Conservation (phyloP, 2,329 filamentous ascomycete genomes). For the Lithohypha guttulata region DNA sequence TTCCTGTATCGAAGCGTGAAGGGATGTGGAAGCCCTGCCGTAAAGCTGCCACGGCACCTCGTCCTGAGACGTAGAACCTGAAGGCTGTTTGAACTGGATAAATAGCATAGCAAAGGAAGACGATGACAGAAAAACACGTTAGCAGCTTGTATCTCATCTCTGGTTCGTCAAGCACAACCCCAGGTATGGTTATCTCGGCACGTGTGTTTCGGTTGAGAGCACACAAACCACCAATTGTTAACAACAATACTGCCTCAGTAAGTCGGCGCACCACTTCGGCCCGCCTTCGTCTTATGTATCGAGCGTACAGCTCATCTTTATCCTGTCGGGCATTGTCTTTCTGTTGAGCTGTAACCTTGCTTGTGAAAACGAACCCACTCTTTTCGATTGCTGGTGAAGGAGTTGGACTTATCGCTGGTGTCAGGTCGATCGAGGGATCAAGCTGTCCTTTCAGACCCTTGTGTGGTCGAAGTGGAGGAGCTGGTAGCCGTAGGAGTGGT, state of each 20-base stretch:
- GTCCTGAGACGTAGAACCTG: constrained; percentile 14
- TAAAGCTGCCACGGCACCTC: constrained; percentile 11
- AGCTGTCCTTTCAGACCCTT: constrained; percentile 58
- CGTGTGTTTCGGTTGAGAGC: background rate
- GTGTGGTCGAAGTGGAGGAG: constrained; percentile 58
- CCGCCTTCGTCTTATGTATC: constrained; percentile 26
- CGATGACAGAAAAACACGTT: background rate
- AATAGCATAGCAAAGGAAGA: constrained; percentile 12
- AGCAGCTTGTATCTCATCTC: constrained; percentile 1
- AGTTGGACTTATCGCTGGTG: constrained; percentile 15
- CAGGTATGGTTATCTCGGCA: background rate
- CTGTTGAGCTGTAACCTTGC: constrained; percentile 9
- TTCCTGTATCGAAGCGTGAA: constrained; percentile 76
- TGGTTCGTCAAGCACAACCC: background rate
- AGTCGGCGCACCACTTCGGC: constrained; percentile 38
- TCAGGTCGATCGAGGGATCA: constrained; percentile 18
- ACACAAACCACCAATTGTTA: constrained; percentile 39
- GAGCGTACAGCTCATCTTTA: constrained; percentile 16
- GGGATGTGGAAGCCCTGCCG: constrained; percentile 48
- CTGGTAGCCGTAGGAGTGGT: constrained; percentile 66
- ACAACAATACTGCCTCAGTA: constrained; percentile 45
- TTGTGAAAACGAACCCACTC: constrained; percentile 10
- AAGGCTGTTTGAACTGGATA: constrained; percentile 16
- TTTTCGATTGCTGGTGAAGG: constrained; percentile 20
- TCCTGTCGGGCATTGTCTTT: constrained; percentile 5